phyloP scores from a whole-genome alignment of 2,329 filamentous ascomycete genomes.

The Penicillium sp. region DNA sequence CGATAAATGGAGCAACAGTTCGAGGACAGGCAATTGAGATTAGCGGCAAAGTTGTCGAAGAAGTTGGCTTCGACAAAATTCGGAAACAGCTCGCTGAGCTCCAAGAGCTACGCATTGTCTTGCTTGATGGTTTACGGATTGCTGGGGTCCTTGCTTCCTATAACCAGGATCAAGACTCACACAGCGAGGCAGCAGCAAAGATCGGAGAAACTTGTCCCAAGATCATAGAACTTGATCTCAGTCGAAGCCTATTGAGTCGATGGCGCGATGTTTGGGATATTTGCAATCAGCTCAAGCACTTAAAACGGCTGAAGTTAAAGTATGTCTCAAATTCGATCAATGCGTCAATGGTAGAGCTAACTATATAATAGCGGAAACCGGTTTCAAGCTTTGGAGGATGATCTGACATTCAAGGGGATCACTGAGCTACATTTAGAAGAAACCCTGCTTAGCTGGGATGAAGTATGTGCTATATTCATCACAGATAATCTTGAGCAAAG shows the following conservation, averaged over 20 bases:
- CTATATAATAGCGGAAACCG: constrained; percentile 67
- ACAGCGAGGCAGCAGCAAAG: constrained; percentile 34
- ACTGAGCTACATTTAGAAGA: constrained; percentile 65
- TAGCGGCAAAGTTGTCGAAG: constrained; percentile 80
- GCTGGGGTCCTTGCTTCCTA: constrained; percentile 32
- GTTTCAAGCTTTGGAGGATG: constrained; percentile 44
- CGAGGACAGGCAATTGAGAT: constrained; percentile 63
- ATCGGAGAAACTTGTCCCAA: constrained; percentile 59
- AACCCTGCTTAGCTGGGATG: constrained; percentile 64
- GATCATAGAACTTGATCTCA: constrained; percentile 74
- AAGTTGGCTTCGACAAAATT: constrained; percentile 94
- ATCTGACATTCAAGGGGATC: constrained; percentile 51
- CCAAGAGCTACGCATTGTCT: constrained; percentile 72
- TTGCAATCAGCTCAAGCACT: constrained; percentile 64
- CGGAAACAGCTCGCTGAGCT: constrained; percentile 73
- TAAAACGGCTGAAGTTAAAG: constrained; percentile 70
- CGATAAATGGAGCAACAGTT: background rate
- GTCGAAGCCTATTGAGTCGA: constrained; percentile 73
- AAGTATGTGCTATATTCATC: constrained; percentile 48
- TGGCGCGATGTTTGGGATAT: constrained; percentile 68
- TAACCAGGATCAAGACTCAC: constrained; percentile 13
- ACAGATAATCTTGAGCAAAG: constrained; percentile 1
- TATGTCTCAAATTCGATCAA: constrained; percentile 41
- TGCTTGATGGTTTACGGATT: constrained; percentile 75
- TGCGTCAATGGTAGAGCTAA: constrained; percentile 11